phyloP scores from a whole-genome alignment of 2,329 filamentous ascomycete genomes.

The Alternaria solani region DNA sequence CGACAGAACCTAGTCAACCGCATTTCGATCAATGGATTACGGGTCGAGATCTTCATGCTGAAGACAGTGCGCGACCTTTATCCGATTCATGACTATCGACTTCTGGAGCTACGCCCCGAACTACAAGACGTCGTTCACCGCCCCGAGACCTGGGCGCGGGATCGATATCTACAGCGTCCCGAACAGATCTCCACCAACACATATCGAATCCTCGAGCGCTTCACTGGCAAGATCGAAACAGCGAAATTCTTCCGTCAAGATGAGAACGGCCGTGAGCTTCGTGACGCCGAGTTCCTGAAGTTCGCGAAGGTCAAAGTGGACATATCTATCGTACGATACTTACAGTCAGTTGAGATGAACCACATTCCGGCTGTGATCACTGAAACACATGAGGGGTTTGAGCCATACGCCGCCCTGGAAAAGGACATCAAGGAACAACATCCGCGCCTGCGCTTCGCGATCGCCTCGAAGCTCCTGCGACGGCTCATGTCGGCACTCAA shows the following conservation, averaged over 20 bases:
- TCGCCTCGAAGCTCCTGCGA: conserved; percentile 24
- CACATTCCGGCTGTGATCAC: conserved; percentile 27
- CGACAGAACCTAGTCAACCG: conserved; percentile 15
- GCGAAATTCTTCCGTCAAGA: conserved; percentile 21
- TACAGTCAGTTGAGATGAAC: conserved; percentile 8
- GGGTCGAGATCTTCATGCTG: conserved; percentile 25
- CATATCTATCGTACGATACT: conserved; percentile 24
- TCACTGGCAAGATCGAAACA: conserved; percentile 17
- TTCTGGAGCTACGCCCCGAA: not conserved
- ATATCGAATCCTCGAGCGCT: conserved; percentile 20
- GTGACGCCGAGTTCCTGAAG: conserved; percentile 22
- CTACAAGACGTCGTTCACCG: conserved; percentile 16
- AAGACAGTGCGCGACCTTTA: conserved; percentile 16
- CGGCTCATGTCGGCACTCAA: conserved; percentile 25
- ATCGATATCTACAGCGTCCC: conserved; percentile 9
- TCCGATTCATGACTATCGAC: not conserved
- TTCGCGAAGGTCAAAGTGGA: conserved; percentile 18
- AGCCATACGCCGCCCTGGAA: conserved; percentile 14
- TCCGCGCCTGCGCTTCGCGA: conserved; percentile 20
- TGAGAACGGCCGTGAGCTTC: not conserved
- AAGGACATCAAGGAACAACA: conserved; percentile 12
- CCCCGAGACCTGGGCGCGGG: conserved; percentile 12
- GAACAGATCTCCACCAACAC: conserved; percentile 16
- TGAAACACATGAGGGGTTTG: conserved; percentile 20
- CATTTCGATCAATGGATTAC: conserved; percentile 9